phyloP scores from a whole-genome alignment of 768 basidiomycete genomes.

The Auricularia sp. region DNA sequence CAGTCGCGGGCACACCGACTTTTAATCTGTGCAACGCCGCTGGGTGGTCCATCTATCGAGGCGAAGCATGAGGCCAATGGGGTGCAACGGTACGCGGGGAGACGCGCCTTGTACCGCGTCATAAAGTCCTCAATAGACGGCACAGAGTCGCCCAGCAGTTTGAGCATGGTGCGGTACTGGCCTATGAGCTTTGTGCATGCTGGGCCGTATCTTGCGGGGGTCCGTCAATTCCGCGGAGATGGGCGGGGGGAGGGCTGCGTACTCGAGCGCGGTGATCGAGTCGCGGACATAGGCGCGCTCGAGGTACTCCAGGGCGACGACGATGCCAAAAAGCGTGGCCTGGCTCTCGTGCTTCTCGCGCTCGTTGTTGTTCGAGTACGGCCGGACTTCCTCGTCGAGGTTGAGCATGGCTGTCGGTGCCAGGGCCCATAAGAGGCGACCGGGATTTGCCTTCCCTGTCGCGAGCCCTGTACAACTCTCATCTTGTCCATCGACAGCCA shows the following conservation, averaged over 20 bases:
- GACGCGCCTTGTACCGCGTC: slow-evolving; percentile 67
- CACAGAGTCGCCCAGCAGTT: slow-evolving; percentile 85
- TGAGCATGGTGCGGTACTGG: slow-evolving; percentile 96
- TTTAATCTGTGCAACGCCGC: slow-evolving; percentile 84
- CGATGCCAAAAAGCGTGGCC: slow-evolving; percentile 84
- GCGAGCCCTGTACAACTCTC: background rate
- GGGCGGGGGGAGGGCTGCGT: slow-evolving; percentile 26
- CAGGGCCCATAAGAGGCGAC: background rate
- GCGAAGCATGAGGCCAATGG: background rate
- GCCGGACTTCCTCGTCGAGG: slow-evolving; percentile 85
- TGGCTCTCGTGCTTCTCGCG: slow-evolving; percentile 81
- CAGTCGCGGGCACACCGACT: slow-evolving; percentile 92
- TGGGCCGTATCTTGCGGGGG: slow-evolving; percentile 79
- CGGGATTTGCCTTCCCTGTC: background rate
- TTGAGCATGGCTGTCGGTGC: background rate
- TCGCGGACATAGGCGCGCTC: slow-evolving; percentile 94
- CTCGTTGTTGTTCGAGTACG: slow-evolving; percentile 81
- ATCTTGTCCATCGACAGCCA: slow-evolving; percentile 15
- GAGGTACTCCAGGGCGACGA: slow-evolving; percentile 86
- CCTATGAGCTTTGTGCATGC: slow-evolving; percentile 90
- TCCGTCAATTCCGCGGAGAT: background rate
- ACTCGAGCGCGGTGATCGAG: slow-evolving; percentile 85
- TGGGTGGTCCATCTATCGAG: slow-evolving; percentile 77
- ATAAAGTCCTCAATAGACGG: slow-evolving; percentile 85
- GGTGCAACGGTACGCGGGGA: background rate